phyloP scores from a whole-genome alignment of 352 stramenopile genomes.

The Phytopythium delawarense region DNA sequence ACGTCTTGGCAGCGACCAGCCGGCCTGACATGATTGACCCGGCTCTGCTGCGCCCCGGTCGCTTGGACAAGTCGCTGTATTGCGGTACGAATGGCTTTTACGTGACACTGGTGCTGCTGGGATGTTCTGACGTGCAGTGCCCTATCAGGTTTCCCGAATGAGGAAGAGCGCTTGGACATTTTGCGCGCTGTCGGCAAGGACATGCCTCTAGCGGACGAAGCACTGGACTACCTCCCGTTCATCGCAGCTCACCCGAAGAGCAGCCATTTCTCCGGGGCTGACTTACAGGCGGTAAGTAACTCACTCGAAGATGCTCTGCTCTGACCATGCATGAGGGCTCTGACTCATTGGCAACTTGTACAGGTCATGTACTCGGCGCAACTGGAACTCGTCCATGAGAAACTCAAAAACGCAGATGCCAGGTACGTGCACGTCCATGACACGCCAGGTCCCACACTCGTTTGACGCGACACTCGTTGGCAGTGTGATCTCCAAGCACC shows the following conservation, averaged over 20 bases:
- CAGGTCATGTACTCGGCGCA: conserved; percentile 93
- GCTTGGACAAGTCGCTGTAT: conserved; percentile 94
- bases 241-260: conserved; percentile 70
- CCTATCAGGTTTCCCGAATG: conserved; percentile 75
- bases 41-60: conserved; percentile 91
- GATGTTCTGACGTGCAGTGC: background rate
- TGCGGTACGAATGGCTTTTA: conserved; percentile 37
- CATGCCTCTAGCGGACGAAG: conserved; percentile 70
- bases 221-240: conserved; percentile 64
- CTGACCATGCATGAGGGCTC: background rate
- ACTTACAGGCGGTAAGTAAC: conserved; percentile 87
- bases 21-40: conserved; percentile 97
- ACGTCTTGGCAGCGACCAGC: conserved; percentile 95
- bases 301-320: background rate
- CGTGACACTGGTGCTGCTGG: background rate
- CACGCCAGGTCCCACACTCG: background rate
- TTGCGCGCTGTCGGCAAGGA: conserved; percentile 67
- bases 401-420: conserved; percentile 52
- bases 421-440: conserved; percentile 29
- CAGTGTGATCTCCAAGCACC: conserved; percentile 47
- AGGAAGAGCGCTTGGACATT: conserved; percentile 76
- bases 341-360: background rate
- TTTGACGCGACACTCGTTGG: background rate
- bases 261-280: conserved; percentile 87
- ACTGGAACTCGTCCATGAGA: conserved; percentile 90